These are phyloP conservation scores for Carex arenaria DNA, from an alignment of 202 grass and related monocot genomes.

Conservation along the genomic window DNA sequence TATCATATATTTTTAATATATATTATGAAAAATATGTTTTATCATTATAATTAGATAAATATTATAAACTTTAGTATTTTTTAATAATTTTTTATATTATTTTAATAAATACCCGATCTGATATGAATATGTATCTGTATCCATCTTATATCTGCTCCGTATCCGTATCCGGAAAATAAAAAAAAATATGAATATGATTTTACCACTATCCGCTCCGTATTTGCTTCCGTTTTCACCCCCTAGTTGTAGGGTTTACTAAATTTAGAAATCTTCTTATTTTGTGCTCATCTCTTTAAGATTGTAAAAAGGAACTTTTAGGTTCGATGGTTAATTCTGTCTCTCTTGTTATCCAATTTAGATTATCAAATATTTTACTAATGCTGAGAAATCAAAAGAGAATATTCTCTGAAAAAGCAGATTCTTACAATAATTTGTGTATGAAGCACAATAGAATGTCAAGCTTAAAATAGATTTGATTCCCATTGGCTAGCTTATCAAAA, in stretches of 20 bases:
- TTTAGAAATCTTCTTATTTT: background rate
- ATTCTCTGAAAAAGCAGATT: slow-evolving; percentile 6
- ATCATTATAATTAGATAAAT: too few species aligned
- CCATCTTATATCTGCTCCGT: too few species aligned
- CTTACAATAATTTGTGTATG: background rate
- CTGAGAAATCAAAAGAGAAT: background rate
- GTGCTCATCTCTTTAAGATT: background rate
- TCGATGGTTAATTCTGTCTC: background rate
- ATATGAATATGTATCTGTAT: too few species aligned
- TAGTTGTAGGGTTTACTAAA: background rate
- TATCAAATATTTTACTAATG: background rate
- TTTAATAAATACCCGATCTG: too few species aligned
- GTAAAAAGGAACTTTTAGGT: slow-evolving; percentile 11
- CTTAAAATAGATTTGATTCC: slow-evolving; percentile 1
- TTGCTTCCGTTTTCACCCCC: too few species aligned
- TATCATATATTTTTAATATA: too few species aligned
- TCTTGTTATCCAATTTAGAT: background rate
- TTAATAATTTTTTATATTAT: too few species aligned
- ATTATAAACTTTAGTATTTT: too few species aligned
- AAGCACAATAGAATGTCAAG: slow-evolving; percentile 6
- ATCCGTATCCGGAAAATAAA: too few species aligned
- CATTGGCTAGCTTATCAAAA: background rate
- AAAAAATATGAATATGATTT: too few species aligned
- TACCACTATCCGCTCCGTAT: too few species aligned
- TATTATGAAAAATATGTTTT: too few species aligned